A percentile compares a stretch with the other conserved stretches of the same genome.
Conservation (phyloP, 2,329 filamentous ascomycete genomes). For the Aaosphaeria pasadenensis region DNA sequence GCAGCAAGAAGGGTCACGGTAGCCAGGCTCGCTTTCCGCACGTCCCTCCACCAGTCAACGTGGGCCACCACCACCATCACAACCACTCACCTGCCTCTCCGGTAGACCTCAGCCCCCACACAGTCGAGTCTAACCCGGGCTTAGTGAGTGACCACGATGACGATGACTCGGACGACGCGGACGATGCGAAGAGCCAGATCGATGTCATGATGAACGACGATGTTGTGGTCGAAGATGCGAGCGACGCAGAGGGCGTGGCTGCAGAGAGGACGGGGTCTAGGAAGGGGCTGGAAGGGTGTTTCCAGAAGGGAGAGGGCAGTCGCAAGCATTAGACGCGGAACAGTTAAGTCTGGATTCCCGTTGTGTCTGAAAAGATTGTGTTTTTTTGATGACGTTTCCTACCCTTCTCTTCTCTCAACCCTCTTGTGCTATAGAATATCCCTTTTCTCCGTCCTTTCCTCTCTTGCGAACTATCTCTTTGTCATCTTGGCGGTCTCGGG, state of each 20-base stretch:
- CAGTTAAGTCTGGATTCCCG: conserved; percentile 23
- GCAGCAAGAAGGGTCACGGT: conserved; percentile 31
- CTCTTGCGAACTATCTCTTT: background rate
- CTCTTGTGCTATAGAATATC: conserved; percentile 16
- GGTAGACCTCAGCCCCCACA: conserved; percentile 45
- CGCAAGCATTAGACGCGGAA: conserved; percentile 28
- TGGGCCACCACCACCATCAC: conserved; percentile 15
- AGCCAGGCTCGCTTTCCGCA: conserved; percentile 28
- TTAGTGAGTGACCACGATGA: conserved; percentile 51
- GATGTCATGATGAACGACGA: conserved; percentile 35
- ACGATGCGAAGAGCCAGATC: conserved; percentile 34
- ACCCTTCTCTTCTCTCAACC: conserved; percentile 5
- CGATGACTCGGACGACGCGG: conserved; percentile 44
- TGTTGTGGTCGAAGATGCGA: conserved; percentile 38
- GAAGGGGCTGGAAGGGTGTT: conserved; percentile 29
- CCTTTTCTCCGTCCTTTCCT: background rate
- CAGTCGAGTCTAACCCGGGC: conserved; percentile 49
- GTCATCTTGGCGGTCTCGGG: background rate
- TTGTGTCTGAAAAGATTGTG: conserved; percentile 24
- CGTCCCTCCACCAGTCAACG: conserved; percentile 25
- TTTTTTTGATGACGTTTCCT: conserved; percentile 11
- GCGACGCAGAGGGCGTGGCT: conserved; percentile 35
- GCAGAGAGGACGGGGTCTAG: conserved; percentile 29
- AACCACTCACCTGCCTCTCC: conserved; percentile 32
- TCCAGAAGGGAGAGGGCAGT: conserved; percentile 34